Evolutionary conservation across 129 eudicot species (phyloP).

Genomic region (Mikania micrantha): DNA sequence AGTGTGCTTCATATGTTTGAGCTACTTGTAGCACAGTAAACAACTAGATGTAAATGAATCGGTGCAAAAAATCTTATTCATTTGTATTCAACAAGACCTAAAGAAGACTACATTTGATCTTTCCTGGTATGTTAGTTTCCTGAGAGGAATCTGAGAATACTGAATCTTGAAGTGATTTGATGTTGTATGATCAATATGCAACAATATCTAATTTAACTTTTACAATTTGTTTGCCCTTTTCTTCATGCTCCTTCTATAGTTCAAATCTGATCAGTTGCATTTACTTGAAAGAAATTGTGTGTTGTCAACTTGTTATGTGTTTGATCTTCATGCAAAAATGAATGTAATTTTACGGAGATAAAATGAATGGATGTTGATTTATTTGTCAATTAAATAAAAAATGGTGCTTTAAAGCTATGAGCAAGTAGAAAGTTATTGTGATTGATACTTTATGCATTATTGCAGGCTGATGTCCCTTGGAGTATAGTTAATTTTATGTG

Average conservation of each 20-base stretch:
- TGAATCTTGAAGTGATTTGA: background rate
- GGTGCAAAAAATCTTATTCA: background rate
- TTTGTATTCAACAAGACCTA: background rate
- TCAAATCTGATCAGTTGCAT: slow-evolving; percentile 4
- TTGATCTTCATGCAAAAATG: background rate
- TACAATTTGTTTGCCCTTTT: background rate
- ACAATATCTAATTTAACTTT: background rate
- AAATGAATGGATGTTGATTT: background rate
- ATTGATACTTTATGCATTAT: background rate
- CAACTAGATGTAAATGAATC: background rate
- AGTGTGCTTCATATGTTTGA: background rate
- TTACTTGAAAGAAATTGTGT: background rate
- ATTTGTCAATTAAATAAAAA: background rate
- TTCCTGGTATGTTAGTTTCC: background rate
- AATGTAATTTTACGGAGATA: background rate
- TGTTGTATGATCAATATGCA: background rate
- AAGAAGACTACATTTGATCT: background rate
- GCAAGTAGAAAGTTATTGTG: background rate
- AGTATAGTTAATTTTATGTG: slow-evolving; percentile 18
- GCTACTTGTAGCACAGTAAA: background rate
- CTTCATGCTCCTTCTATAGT: background rate
- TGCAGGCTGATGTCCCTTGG: slow-evolving; percentile 23
- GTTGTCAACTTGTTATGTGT: background rate
- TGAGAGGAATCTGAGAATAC: background rate
- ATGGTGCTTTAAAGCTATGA: background rate